phyloP scores from a whole-genome alignment of 176 grass and related monocot species.

The Raddia guianensis region DNA sequence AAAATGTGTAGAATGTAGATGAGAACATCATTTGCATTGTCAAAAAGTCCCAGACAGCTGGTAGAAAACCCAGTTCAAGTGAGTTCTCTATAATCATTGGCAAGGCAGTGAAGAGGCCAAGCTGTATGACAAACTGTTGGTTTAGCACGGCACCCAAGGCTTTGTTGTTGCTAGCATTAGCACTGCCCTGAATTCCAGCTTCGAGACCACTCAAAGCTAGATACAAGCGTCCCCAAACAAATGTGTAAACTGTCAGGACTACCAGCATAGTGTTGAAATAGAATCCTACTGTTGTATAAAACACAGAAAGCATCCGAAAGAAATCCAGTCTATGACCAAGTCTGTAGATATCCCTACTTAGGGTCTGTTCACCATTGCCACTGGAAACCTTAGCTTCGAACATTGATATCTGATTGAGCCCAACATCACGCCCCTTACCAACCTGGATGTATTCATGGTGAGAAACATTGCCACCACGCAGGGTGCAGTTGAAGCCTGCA shows the following conservation, averaged over 20 bases:
- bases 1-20: constrained; percentile 97
- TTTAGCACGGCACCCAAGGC: constrained; percentile 79
- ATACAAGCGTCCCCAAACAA: constrained; percentile 95
- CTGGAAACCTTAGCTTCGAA: constrained; percentile 99
- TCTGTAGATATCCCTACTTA: constrained; percentile 93
- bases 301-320: constrained; percentile 90
- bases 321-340: constrained; percentile 97
- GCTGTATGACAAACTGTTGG: constrained; percentile 95
- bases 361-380: constrained; percentile 95
- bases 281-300: constrained; percentile 96
- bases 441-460: constrained; percentile 99
- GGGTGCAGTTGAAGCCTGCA: constrained; percentile 97
- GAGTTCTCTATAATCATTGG: constrained; percentile 97
- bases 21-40: constrained; percentile 95
- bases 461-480: constrained; percentile 91
- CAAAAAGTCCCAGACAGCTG: constrained; percentile 88
- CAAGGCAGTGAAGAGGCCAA: constrained; percentile 88
- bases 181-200: constrained; percentile 69
- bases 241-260: constrained; percentile 91
- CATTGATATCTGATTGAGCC: constrained; percentile 99
- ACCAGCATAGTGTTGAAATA: constrained; percentile 99
- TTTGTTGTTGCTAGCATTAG: constrained; percentile 79
- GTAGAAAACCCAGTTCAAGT: constrained; percentile 86
- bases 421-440: constrained; percentile 96
- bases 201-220: constrained; percentile 93